Evolutionary conservation across 2,329 filamentous ascomycete genomes (phyloP), one percentile per base, ranked within the genome.

Genomic region (Ophiostoma novo-ulmi): DNA sequence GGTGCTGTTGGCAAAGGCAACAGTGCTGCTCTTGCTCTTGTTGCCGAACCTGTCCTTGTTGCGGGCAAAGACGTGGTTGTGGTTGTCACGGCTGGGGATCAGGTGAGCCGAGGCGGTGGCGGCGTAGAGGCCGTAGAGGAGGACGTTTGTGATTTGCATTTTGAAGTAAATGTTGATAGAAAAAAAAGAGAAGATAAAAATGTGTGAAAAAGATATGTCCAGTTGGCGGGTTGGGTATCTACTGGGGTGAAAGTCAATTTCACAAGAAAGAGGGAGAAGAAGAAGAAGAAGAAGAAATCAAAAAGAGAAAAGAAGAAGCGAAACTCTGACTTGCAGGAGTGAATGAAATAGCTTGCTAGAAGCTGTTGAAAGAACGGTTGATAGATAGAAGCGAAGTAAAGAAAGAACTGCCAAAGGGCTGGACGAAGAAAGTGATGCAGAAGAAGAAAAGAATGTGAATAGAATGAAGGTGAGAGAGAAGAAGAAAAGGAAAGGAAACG

Each of bases 71-170:
- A 78, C 74, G 70, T 75, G 73, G 74, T 75, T 73, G 76, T 80
- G 78, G 64, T 77, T 79, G 73, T 79, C 78, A 74, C 78, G 77
- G 58, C 72, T 72, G 73, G 77, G 75, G 26, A 72, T 69, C 72
- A 81, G 80, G 76, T 80, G 79, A 76, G 83, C 84, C 67, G 78
- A 75, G 69, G 80, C 78, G 68, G 81, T 76, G 74, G 79, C 79
- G 77, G 81, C 82, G 74, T 84, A 77, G 73, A 83, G 78, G 79
- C 81, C 81, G 74, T 84, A 74, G 74, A 77, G 73, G 69, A 83
- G 77, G 70, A 80, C 74, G 73, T 78, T 76, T 36, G 68, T 72
- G 73, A 82, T 77, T 80, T 84, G 84, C 84, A 86, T 86, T 71
- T 80, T 84, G 80, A 22, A 13, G 52, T 13, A 55, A 67, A 48